Evolutionary conservation across 202 grass and related monocot species (phyloP), one percentile per base, ranked within the genome.

Genomic region (Eragrostis tef): DNA sequence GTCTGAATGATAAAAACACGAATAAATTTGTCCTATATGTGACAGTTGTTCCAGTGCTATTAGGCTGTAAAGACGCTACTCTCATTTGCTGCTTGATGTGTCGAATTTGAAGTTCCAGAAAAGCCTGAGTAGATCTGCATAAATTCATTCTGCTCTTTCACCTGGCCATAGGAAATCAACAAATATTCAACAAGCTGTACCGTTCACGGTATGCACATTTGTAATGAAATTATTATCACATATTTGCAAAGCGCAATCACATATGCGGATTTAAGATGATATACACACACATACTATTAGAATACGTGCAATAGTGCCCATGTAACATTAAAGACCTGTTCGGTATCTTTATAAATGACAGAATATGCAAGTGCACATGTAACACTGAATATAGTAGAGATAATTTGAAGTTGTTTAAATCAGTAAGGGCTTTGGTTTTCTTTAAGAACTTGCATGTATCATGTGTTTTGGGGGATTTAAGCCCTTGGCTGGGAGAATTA

Each of bases 101-200:
- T 78, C 36, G 44, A 6, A 56, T 86, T 68, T 47, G 79, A 41
- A 41, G 31, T 69, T 54, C 74, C 74, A 54, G 19, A 27, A 54
- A 74, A 53, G 10, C 5, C 2, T 7, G 16, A 51, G 12, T 5
- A 14, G 43, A 68, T 67, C 26, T 22, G 70, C 53, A 80, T 75
- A 79, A 89, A 41, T 54, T 83, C 68, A 46, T 86, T 59, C 26
- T 79, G 67, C 26, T 83, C 67, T 21, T 79, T 83, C 60, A 85
- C 82, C 82, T 77, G 48, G 27, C 12, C 26, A 58, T 70, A 64
- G 7, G 44, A 61, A 77, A 81, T 42, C 1, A 77, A 58, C 19
- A 39, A 4, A 31, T 51, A 34, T 9, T 82, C 11, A 86, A 5
- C 14, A 61, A 43, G 71, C 27, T 51, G 15, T 26, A 70, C 48